Percentiles rank a stretch among this genome's conserved stretches.
phyloP scores from a whole-genome alignment of 2,329 filamentous ascomycete species.

The Colletotrichum scovillei region DNA sequence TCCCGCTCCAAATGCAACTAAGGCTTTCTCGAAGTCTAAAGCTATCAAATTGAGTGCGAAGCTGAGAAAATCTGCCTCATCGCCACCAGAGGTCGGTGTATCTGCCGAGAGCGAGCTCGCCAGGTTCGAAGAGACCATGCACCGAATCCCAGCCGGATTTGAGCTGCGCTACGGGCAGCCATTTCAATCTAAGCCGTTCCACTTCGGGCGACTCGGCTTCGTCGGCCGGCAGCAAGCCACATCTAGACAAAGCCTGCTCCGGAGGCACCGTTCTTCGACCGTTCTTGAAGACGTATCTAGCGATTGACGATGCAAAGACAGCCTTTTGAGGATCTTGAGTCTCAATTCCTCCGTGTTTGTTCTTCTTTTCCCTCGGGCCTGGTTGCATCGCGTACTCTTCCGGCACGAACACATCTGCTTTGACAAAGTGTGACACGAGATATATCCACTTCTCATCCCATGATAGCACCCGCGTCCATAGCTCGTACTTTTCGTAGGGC shows the following conservation, averaged over 20 bases:
- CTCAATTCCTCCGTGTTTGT: neutral
- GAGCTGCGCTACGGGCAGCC: neutral
- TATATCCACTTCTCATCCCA: constrained; percentile 90
- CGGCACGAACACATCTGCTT: constrained; percentile 67
- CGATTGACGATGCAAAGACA: constrained; percentile 76
- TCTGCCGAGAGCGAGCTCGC: constrained; percentile 5
- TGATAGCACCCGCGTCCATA: constrained; percentile 31
- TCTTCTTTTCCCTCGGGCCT: constrained; percentile 12
- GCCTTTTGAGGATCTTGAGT: constrained; percentile 65
- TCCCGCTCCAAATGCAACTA: no score
- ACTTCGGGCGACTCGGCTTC: constrained; percentile 2
- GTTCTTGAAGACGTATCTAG: constrained; percentile 86
- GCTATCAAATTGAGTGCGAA: no score
- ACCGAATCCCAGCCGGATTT: constrained; percentile 21
- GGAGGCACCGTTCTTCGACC: constrained; percentile 87
- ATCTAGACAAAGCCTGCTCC: constrained; percentile 76
- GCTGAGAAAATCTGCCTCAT: neutral
- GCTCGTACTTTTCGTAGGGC: constrained; percentile 28
- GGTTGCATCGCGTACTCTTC: constrained; percentile 56
- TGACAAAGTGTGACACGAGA: constrained; percentile 78
- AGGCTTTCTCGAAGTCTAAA: no score
- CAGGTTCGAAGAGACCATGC: constrained; percentile 11
- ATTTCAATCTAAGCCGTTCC: constrained; percentile 5
- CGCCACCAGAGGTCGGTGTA: constrained; percentile 21
- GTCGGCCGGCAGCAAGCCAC: constrained; percentile 75